These are phyloP conservation scores for Tolypocladium ovalisporum DNA, from an alignment of 2,329 filamentous ascomycete species.

Conservation along the genomic window DNA sequence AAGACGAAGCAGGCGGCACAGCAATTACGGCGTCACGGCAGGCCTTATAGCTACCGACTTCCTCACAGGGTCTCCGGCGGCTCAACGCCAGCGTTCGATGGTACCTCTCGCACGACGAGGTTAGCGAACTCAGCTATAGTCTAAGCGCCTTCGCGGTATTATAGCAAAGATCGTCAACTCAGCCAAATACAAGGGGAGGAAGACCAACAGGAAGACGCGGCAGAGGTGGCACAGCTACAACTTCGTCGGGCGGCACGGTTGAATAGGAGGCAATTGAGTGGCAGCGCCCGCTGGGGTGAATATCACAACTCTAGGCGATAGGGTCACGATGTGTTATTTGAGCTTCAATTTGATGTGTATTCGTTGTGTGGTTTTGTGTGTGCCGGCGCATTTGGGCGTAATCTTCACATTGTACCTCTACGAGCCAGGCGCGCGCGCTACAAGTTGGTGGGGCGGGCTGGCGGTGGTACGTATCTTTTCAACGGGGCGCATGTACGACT, in stretches of 20 bases:
- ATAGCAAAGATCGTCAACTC: neutral
- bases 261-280: neutral
- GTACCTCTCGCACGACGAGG: neutral
- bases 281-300: neutral
- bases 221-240: neutral
- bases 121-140: neutral
- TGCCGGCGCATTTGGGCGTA: neutral
- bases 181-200: neutral
- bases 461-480: neutral
- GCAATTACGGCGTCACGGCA: neutral
- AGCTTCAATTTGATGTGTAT: neutral
- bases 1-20: neutral
- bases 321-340: neutral
- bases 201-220: neutral
- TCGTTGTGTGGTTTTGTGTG: neutral
- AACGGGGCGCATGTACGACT: neutral
- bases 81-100: neutral
- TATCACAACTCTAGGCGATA: neutral
- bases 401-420: neutral
- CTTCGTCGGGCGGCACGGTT: neutral
- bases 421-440: neutral
- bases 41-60: neutral
- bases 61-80: neutral
- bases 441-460: neutral
- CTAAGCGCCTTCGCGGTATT: neutral